Percentiles rank a stretch among this genome's conserved stretches.
phyloP scores from a whole-genome alignment of 163 green algal genomes.

The Chloromonas sp. region DNA sequence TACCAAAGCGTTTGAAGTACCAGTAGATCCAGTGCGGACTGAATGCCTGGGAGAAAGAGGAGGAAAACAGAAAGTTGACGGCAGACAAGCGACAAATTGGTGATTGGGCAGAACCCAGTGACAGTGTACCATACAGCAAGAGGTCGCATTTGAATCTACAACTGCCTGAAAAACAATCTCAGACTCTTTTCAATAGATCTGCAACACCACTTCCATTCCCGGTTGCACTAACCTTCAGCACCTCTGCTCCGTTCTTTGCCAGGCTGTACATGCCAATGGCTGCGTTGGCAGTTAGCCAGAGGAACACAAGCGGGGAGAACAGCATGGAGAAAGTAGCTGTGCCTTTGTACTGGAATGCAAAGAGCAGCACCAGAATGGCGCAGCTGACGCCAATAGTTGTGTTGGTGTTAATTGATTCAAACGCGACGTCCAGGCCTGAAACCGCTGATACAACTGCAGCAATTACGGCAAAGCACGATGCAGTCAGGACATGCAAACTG shows the following conservation, averaged over 20 bases:
- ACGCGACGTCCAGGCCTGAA: conserved; percentile 48
- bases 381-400: conserved; percentile 46
- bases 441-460: conserved; percentile 52
- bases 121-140: too few relatives aligned
- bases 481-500: not conserved
- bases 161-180: too few relatives aligned
- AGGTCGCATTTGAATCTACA: too few relatives aligned
- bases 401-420: conserved; percentile 15
- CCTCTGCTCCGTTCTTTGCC: conserved; percentile 19
- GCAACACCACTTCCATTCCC: not conserved
- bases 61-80: not conserved
- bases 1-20: conserved; percentile 36
- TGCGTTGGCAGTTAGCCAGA: conserved; percentile 53
- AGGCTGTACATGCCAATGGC: conserved; percentile 57
- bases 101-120: too few relatives aligned
- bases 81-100: not conserved
- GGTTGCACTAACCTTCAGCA: conserved; percentile 16
- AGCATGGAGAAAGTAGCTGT: conserved; percentile 26
- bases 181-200: too few relatives aligned
- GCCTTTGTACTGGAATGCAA: conserved; percentile 52
- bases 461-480: not conserved
- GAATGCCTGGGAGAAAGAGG: conserved; percentile 14
- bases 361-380: conserved; percentile 57
- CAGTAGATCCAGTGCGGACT: conserved; percentile 45
- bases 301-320: conserved; percentile 43